Conservation (phyloP, 495 filamentous ascomycete genomes). For the Daldinia vernicosa region DNA sequence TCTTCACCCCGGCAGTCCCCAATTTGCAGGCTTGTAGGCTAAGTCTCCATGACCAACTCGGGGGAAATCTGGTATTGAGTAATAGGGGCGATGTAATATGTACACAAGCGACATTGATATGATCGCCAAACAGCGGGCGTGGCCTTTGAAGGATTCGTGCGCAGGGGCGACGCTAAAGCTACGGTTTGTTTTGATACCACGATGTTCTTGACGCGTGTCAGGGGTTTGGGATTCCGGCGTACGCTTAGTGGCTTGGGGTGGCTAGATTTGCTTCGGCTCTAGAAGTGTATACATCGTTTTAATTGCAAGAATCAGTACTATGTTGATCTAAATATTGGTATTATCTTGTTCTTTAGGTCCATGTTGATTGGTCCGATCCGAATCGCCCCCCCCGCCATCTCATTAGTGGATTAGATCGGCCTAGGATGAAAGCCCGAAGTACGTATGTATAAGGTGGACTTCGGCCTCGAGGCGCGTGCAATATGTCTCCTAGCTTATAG, state of each 20-base stretch:
- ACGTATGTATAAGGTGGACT: conserved; percentile 17
- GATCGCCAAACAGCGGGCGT: not conserved
- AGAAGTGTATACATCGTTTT: conserved; percentile 11
- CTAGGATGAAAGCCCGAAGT: conserved; percentile 7
- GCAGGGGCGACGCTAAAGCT: conserved; percentile 9
- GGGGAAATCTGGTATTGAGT: not conserved
- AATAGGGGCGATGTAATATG: conserved; percentile 21
- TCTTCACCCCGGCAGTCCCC: conserved; percentile 43
- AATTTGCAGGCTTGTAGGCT: conserved; percentile 44
- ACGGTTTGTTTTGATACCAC: conserved; percentile 26
- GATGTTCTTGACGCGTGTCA: not conserved
- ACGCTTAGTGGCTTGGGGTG: conserved; percentile 4
- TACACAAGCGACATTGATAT: conserved; percentile 12
- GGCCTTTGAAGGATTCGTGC: conserved; percentile 5
- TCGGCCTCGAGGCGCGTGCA: not conserved
- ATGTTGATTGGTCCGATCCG: conserved; percentile 10
- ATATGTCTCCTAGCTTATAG: conserved; percentile 2
- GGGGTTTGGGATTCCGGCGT: conserved; percentile 10
- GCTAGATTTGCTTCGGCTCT: conserved; percentile 15
- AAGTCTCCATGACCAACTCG: not conserved
- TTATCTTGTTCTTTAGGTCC: not conserved
- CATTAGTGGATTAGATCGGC: not conserved
- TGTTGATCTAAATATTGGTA: not conserved
- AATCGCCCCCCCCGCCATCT: not conserved
- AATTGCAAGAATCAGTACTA: conserved; percentile 4